Base-by-base conservation (phyloP, 148 eudicot genomes). In the Spergularia bocconei region DNA sequence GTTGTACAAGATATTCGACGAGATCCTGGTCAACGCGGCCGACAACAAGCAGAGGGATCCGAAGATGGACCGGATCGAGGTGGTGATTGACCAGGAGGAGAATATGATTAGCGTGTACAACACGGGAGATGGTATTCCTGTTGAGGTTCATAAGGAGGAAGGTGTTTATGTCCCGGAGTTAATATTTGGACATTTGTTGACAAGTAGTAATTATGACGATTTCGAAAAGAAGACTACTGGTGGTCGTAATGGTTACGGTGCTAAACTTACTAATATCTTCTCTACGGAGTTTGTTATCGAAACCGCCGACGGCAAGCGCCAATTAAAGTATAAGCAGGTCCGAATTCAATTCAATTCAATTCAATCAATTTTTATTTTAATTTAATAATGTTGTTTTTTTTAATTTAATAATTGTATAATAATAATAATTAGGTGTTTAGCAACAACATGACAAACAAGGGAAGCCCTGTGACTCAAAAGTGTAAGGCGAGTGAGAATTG, bases 181-280 rank as follows among this genome's bases (percentile, higher is more conserved):
- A 90, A 95, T 95, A 1, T 95, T 95, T 20, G 99, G 99, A 38
- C 99, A 95, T 71, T 68, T 95, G 72, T 76, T 95, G 81, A 95
- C 99, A 33, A 92, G 97, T 73, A 92, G 97, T 78, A 95, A 95
- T 54, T 95, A 95, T 54, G 85, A 95, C 69, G 99, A 95, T 61
- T 23, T 64, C 3, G 88, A 73, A 83, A 95, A 89, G 89, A 95
- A 95, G 84, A 95, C 99, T 2, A 95, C 99, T n/a, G 99, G 99
- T 15, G 99, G 97, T 13, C 79, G 99, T 65, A 95, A 95, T 36
- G 99, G 99, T 11, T 95, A 95, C 41, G 99, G 99, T 7, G 99
- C 99, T 6, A 95, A 95, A 78, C 90, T 95, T 17, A 85, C 99
- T 0, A 95, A 95, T 55, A 95, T 95, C 7, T 95, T 95, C 54